A percentile compares a stretch with the other conserved stretches of the same genome.
Evolutionary conservation across 495 filamentous ascomycete species (phyloP).

Genomic region (Immersiella caudata): DNA sequence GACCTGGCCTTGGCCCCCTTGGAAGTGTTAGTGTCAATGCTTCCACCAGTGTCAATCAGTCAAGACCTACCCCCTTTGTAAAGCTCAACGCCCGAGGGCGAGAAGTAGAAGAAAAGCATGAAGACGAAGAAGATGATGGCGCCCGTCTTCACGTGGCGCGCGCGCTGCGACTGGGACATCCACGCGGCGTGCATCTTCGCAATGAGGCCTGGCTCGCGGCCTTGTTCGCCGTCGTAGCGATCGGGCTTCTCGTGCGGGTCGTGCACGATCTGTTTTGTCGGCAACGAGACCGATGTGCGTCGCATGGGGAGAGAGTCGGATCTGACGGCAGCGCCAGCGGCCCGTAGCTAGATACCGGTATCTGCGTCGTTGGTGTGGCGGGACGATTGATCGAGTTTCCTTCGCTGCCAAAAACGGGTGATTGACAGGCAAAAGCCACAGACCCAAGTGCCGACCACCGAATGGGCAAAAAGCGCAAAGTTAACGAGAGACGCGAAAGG

Average conservation of each 20-base stretch:
- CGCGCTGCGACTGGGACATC: conserved; percentile 73
- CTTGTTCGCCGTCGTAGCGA: conserved; percentile 52
- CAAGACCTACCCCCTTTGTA: conserved; percentile 45
- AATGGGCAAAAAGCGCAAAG: not conserved
- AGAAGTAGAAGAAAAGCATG: conserved; percentile 74
- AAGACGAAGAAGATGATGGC: conserved; percentile 75
- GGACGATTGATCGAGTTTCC: not conserved
- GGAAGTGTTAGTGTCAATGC: not conserved
- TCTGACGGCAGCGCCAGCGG: conserved; percentile 13
- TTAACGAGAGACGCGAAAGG: conserved; percentile 20
- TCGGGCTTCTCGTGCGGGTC: conserved; percentile 62
- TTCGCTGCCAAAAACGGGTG: not conserved
- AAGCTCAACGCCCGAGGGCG: conserved; percentile 56
- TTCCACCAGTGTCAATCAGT: not conserved
- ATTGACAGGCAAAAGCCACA: conserved; percentile 1
- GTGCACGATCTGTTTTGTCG: conserved; percentile 58
- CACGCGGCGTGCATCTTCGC: conserved; percentile 56
- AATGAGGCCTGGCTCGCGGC: conserved; percentile 46
- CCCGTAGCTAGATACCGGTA: conserved; percentile 4
- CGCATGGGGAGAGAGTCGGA: conserved; percentile 46
- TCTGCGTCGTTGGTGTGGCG: not conserved
- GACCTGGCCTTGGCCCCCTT: conserved; percentile 46
- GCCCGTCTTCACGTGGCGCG: conserved; percentile 80
- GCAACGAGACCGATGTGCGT: conserved; percentile 61
- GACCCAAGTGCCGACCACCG: not conserved